Conservation (phyloP, 345 rosid species). For the Rhodomyrtus tomentosa region DNA sequence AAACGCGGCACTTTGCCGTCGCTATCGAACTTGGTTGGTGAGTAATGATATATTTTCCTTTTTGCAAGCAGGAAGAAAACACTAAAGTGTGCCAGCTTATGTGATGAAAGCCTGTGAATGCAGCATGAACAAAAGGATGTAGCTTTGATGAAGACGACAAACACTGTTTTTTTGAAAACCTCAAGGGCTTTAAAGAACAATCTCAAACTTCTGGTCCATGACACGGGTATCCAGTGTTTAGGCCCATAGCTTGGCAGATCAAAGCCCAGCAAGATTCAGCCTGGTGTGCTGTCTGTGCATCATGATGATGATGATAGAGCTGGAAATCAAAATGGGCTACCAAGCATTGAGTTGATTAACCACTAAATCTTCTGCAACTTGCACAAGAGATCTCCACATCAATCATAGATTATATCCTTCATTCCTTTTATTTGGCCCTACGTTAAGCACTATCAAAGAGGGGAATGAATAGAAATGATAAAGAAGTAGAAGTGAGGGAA, state of each 20-base stretch:
- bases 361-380: slow-evolving; percentile 5
- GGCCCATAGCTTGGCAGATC: neutral
- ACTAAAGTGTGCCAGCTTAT: neutral
- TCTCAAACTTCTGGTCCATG: neutral
- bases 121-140: neutral
- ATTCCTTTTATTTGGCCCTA: slow-evolving; percentile 27
- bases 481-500: neutral
- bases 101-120: neutral
- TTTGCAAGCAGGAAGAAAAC: neutral
- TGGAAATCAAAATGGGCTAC: neutral
- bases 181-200: neutral
- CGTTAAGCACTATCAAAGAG: slow-evolving; percentile 19
- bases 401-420: slow-evolving; percentile 18
- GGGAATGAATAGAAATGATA: neutral
- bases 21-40: neutral
- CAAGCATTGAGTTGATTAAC: neutral
- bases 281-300: neutral
- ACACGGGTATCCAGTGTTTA: neutral
- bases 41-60: neutral
- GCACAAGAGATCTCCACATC: slow-evolving; percentile 9
- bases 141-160: neutral
- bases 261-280: neutral
- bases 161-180: too few relatives aligned
- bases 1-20: neutral
- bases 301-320: neutral